Evolutionary conservation across 1,284 basidiomycete genomes (phyloP).

Genomic region (Mycosarcoma maydis): DNA sequence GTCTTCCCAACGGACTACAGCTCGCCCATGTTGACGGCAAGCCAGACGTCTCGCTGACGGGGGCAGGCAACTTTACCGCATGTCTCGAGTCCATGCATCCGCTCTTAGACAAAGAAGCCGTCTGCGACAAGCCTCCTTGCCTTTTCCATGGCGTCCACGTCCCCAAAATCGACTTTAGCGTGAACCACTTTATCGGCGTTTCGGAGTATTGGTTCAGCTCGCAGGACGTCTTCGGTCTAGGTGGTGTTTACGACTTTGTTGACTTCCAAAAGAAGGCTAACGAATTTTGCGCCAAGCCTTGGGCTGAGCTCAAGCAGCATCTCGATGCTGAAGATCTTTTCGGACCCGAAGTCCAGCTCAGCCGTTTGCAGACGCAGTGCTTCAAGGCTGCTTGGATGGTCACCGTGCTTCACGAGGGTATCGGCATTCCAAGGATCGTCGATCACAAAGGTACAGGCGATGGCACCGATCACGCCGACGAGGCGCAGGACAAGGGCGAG

Average conservation of each 20-base stretch:
- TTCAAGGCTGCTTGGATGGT: constrained; percentile 99
- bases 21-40: constrained; percentile 66
- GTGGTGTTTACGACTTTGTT: constrained; percentile 93
- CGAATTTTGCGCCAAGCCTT: constrained; percentile 82
- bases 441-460: constrained; percentile 71
- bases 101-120: constrained; percentile 84
- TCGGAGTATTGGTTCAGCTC: constrained; percentile 99
- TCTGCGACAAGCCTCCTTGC: constrained; percentile 85
- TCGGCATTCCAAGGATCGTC: constrained; percentile 89
- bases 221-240: constrained; percentile 92
- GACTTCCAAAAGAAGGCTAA: constrained; percentile 93
- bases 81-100: constrained; percentile 81
- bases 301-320: constrained; percentile 74
- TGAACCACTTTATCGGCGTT: constrained; percentile 93
- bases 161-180: constrained; percentile 79
- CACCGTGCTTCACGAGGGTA: constrained; percentile 94
- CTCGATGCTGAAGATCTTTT: constrained; percentile 75
- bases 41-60: constrained; percentile 68
- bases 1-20: constrained; percentile 81
- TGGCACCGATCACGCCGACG: constrained; percentile 54
- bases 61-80: constrained; percentile 87
- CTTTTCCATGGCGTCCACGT: constrained; percentile 98
- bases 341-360: constrained; percentile 75
- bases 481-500: constrained; percentile 57
- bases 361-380: constrained; percentile 93